Percentiles rank a stretch among this genome's conserved stretches.
Evolutionary conservation across 495 filamentous ascomycete species (phyloP).

Genomic region (Lophium mytilinum): DNA sequence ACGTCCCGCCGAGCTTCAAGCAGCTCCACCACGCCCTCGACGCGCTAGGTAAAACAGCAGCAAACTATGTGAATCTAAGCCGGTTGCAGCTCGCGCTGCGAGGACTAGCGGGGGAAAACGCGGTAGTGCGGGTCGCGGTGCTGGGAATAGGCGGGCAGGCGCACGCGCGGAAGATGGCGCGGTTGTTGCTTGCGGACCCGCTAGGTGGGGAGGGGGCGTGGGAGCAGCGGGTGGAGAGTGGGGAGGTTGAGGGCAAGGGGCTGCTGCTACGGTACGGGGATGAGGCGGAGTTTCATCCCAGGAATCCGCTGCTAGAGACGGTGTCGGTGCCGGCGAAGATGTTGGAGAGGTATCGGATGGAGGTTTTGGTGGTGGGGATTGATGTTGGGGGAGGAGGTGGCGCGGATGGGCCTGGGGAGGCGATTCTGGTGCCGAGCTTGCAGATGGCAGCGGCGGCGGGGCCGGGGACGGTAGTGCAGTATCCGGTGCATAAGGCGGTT

Average conservation of each 20-base stretch:
- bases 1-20: constrained; percentile 24
- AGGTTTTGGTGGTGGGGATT: constrained; percentile 64
- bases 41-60: constrained; percentile 49
- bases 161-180: constrained; percentile 53
- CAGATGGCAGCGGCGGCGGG: constrained; percentile 56
- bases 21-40: constrained; percentile 55
- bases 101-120: constrained; percentile 57
- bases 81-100: constrained; percentile 72
- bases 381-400: constrained; percentile 32
- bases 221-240: constrained; percentile 58
- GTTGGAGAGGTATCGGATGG: constrained; percentile 60
- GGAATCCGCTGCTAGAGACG: constrained; percentile 44
- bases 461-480: constrained; percentile 55
- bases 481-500: constrained; percentile 79
- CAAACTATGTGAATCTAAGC: constrained; percentile 62
- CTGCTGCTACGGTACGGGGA: constrained; percentile 54
- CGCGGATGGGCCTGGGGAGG: constrained; percentile 40
- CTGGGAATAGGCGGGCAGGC: constrained; percentile 43
- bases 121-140: constrained; percentile 66
- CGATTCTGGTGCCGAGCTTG: constrained; percentile 64
- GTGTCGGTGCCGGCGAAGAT: constrained; percentile 59
- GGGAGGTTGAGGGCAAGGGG: constrained; percentile 38
- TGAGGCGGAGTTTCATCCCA: constrained; percentile 30
- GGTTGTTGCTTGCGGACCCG: constrained; percentile 70
- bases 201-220: constrained; percentile 54